Base-by-base conservation (phyloP, 768 basidiomycete genomes). In the Hygrophorus russula region DNA sequence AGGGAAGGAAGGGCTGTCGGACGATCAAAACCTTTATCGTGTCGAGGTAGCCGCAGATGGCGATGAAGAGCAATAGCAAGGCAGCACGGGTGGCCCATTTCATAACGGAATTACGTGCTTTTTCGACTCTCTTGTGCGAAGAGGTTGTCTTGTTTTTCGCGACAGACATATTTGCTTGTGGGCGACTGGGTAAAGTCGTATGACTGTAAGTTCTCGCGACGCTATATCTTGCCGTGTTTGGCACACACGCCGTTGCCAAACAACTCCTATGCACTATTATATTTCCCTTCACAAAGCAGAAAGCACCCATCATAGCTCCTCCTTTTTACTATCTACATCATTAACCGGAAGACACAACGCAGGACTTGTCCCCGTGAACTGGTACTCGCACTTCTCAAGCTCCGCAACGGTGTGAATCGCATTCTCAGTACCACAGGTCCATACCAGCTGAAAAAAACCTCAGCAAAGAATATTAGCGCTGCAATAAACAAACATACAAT, bases 351-450 rank as follows among this genome's bases (percentile, higher is more conserved):
- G 58, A 58, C 92, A 97, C 42, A 96, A 60, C 1, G 91, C 90
- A 9, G 92, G 78, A 76, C 29, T n/a, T n/a, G 88, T 92, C 17
- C 74, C 91, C 8, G 78, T 87, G 54, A 91, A 75, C 55, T 82
- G 78, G 54, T 97, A 97, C 61, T 93, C 90, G 65, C 94, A 98
- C 66, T 97, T 97, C 63, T 98, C 92, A 14, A 93, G 73, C 63
- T 99, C 96, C 36, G 73, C 71, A 4, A 97, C 78, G 1, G 78
- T 73, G 11, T 82, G 61, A 28, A 99, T 61, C 3, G 70, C 72
- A 54, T 97, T 97, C 54, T 92, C 83, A 1, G 73, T 79, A 4
- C 91, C 96, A 52, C 96, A 99, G 2, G 76, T 67, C 42, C 96
- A 63, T 37, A 87, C 64, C 20, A 99, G 73, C 87, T 93, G 47